phyloP scores from a whole-genome alignment of 176 grass and related monocot genomes.

The Paspalum notatum region DNA sequence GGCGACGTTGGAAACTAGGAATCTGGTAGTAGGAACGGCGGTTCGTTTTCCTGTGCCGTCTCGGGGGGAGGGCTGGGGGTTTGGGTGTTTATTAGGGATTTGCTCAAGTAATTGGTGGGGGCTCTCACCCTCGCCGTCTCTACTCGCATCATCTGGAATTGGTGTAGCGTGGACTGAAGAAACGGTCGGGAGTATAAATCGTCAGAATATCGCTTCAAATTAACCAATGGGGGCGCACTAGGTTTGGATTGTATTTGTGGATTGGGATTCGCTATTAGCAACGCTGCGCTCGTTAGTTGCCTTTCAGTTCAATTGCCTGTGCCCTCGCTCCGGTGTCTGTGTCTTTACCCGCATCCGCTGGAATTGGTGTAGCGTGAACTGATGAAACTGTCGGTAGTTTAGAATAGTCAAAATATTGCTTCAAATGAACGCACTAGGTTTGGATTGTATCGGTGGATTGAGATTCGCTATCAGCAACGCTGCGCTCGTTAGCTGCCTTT shows the following conservation, averaged over 20 bases:
- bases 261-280: neutral
- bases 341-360: neutral
- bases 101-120: neutral
- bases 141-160: neutral
- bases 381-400: too few species aligned
- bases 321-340: conserved; percentile 19
- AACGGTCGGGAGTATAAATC: too few species aligned
- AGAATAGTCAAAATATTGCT: neutral
- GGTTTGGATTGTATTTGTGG: neutral
- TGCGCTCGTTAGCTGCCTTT: neutral
- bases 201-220: neutral
- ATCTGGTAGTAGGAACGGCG: neutral
- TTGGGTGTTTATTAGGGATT: neutral
- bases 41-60: neutral
- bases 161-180: neutral
- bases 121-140: neutral
- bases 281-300: neutral
- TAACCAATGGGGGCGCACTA: neutral
- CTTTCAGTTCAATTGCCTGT: neutral
- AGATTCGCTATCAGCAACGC: neutral
- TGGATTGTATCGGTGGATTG: neutral
- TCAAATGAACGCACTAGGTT: neutral
- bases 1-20: neutral
- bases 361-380: neutral
- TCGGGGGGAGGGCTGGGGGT: neutral